phyloP scores from a whole-genome alignment of 139 green algal species.

The Zygnema circumcarinatum region DNA sequence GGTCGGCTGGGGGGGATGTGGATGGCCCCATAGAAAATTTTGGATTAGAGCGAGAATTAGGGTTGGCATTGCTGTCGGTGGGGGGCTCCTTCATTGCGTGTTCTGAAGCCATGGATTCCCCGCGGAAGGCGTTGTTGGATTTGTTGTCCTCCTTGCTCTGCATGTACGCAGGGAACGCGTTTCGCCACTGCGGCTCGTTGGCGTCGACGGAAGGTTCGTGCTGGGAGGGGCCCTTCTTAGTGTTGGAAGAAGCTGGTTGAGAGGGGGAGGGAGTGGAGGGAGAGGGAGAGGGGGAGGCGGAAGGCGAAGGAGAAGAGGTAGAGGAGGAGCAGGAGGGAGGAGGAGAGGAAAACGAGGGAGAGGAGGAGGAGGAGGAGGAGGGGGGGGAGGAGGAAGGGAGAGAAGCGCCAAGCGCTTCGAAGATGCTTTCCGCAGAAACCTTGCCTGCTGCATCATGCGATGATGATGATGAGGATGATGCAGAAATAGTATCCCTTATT shows the following conservation, averaged over 20 bases:
- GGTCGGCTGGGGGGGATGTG: background rate
- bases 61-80: background rate
- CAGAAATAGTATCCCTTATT: background rate
- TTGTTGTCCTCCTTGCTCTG: slow-evolving; percentile 46
- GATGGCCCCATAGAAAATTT: no score
- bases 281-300: background rate
- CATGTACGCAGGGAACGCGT: slow-evolving; percentile 54
- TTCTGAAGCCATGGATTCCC: background rate
- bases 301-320: background rate
- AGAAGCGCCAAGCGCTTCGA: background rate
- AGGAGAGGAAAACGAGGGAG: background rate
- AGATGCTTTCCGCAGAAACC: background rate
- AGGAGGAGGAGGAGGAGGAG: background rate
- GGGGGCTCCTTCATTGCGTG: background rate
- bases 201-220: background rate
- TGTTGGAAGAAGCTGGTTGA: slow-evolving; percentile 16
- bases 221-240: slow-evolving; percentile 23
- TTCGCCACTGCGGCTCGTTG: slow-evolving; percentile 35
- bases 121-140: background rate
- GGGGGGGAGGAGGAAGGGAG: background rate
- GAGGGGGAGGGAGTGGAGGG: background rate
- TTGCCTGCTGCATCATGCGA: background rate
- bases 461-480: background rate
- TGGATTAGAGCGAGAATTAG: slow-evolving; percentile 2
- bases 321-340: background rate